Percentiles rank a stretch among this genome's conserved stretches.
Evolutionary conservation across 2,329 filamentous ascomycete genomes (phyloP).

Genomic region (Endoconidiophora polonica): DNA sequence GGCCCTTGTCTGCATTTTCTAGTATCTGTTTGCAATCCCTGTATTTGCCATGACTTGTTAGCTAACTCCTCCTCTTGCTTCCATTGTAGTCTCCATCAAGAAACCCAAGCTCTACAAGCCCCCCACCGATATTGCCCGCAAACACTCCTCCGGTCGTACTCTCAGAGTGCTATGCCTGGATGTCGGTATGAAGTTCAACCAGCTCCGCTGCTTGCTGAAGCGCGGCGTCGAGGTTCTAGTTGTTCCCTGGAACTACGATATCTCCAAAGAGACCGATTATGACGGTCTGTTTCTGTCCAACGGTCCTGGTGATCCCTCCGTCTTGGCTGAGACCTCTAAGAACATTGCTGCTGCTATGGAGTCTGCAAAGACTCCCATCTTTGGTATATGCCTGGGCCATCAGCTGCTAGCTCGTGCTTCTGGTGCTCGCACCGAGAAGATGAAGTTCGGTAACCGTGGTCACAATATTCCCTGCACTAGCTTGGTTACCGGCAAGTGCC

Average conservation of each 20-base stretch:
- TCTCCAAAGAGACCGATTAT: constrained; percentile 63
- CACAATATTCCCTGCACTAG: constrained; percentile 98
- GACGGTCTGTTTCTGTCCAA: constrained; percentile 97
- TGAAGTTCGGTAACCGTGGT: constrained; percentile 98
- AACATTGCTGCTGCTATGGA: constrained; percentile 62
- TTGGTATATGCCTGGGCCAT: constrained; percentile 92
- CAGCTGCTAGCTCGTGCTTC: constrained; percentile 80
- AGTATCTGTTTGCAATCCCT: neutral
- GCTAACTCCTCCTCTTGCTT: constrained; percentile 23
- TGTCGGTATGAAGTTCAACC: constrained; percentile 97
- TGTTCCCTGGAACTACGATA: constrained; percentile 92
- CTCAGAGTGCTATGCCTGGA: constrained; percentile 85
- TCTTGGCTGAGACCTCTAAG: constrained; percentile 62
- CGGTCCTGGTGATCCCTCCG: constrained; percentile 86
- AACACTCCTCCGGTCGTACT: constrained; percentile 74
- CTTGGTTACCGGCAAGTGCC: constrained; percentile 86
- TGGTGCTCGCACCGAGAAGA: constrained; percentile 74
- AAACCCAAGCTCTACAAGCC: constrained; percentile 75
- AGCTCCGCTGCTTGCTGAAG: constrained; percentile 79
- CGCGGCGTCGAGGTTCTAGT: constrained; percentile 88
- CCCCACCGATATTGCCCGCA: constrained; percentile 50
- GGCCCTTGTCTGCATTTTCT: neutral
- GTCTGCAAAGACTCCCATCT: constrained; percentile 70
- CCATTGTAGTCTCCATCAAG: constrained; percentile 63
- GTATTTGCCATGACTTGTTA: neutral